Percentiles rank a stretch among this genome's conserved stretches.
Evolutionary conservation across 768 basidiomycete species (phyloP).

Genomic region (Trametes punicea): DNA sequence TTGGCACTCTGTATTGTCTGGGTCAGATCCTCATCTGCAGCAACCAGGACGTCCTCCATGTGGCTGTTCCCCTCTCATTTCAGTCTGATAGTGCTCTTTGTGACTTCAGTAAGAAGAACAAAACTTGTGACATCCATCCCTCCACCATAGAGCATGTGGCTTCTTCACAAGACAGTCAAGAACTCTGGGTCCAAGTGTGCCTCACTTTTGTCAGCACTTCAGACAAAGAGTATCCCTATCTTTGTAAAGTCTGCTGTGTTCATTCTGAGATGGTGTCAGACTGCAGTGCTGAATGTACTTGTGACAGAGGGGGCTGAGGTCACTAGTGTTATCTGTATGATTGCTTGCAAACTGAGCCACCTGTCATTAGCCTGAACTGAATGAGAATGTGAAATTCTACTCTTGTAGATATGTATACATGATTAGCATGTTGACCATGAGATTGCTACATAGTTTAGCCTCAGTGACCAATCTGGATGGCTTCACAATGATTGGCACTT

Average conservation of each 20-base stretch:
- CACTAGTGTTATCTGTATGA: too few relatives aligned
- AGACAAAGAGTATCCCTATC: constrained; percentile 44
- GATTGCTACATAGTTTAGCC: constrained; percentile 42
- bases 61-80: constrained; percentile 61
- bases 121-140: constrained; percentile 72
- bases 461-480: too few relatives aligned
- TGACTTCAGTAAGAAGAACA: constrained; percentile 50
- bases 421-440: constrained; percentile 77
- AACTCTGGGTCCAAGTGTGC: constrained; percentile 45
- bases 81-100: constrained; percentile 55
- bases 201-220: constrained; percentile 36
- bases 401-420: too few relatives aligned
- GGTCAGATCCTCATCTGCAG: constrained; percentile 70
- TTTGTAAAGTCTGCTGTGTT: constrained; percentile 34
- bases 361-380: too few relatives aligned
- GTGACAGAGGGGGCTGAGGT: too few relatives aligned
- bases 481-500: neutral
- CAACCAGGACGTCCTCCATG: constrained; percentile 54
- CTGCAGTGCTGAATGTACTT: constrained; percentile 58
- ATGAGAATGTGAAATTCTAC: too few relatives aligned
- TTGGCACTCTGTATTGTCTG: constrained; percentile 82
- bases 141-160: constrained; percentile 69
- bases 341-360: too few relatives aligned
- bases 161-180: constrained; percentile 47
- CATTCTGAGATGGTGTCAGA: constrained; percentile 56